Evolutionary conservation across 1,284 basidiomycete genomes (phyloP).

Genomic region (Apiotrichum porosum): DNA sequence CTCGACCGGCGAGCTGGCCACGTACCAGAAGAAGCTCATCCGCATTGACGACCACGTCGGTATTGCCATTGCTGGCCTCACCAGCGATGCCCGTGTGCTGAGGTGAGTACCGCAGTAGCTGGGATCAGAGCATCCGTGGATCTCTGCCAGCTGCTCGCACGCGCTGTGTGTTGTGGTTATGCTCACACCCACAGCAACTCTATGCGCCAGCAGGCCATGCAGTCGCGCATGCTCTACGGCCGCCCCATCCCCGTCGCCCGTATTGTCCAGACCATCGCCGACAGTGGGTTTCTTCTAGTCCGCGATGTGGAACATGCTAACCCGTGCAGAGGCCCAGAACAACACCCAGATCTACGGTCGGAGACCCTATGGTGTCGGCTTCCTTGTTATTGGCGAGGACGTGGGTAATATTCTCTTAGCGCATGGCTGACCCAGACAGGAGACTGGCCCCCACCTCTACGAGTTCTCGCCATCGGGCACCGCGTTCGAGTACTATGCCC

Average conservation of each 20-base stretch:
- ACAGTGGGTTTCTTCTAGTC: no score
- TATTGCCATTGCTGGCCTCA: constrained; percentile 96
- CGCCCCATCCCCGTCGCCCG: constrained; percentile 90
- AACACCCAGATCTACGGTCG: constrained; percentile 99
- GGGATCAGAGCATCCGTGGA: background rate
- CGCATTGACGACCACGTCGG: constrained; percentile 99
- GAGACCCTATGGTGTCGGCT: constrained; percentile 96
- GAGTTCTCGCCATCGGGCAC: constrained; percentile 98
- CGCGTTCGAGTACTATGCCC: constrained; percentile 96
- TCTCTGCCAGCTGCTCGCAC: background rate
- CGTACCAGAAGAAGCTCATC: constrained; percentile 99
- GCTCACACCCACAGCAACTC: constrained; percentile 87
- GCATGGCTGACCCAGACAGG: constrained; percentile 40
- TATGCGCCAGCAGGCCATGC: constrained; percentile 98
- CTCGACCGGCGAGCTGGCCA: constrained; percentile 96
- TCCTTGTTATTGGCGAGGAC: constrained; percentile 95
- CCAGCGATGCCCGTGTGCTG: constrained; percentile 93
- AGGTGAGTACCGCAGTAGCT: constrained; percentile 57
- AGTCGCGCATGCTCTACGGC: constrained; percentile 88
- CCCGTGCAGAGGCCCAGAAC: constrained; percentile 79
- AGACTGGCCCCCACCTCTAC: constrained; percentile 91
- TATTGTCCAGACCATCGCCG: constrained; percentile 87
- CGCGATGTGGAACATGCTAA: no score
- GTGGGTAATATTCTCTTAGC: constrained; percentile 30
- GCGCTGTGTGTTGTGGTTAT: background rate